Conservation (phyloP, 2,329 filamentous ascomycete genomes). For the Alternaria arborescens region DNA sequence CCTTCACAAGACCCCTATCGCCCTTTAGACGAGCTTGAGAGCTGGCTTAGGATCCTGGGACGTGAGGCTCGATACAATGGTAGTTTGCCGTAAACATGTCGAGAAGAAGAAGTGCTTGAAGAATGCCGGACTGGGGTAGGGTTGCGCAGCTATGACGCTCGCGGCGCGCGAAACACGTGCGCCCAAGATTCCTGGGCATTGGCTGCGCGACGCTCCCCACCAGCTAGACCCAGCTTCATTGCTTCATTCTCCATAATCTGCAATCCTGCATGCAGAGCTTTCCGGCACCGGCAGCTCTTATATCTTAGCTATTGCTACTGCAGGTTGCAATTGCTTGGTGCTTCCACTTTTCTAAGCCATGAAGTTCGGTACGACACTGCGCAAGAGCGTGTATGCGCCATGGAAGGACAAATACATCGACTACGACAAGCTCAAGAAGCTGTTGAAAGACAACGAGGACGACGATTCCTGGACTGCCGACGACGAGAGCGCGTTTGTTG, state of each 20-base stretch:
- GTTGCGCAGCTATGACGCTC: conserved; percentile 16
- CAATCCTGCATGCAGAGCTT: conserved; percentile 21
- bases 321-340: background rate
- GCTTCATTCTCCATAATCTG: background rate
- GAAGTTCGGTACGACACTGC: conserved; percentile 92
- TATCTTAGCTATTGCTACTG: conserved; percentile 3
- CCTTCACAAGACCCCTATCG: rapidly evolving
- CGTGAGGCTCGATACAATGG: rapidly evolving
- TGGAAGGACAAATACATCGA: conserved; percentile 97
- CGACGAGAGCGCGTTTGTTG: conserved; percentile 92
- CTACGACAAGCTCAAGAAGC: conserved; percentile 89
- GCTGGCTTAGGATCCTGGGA: background rate
- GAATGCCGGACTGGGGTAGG: background rate
- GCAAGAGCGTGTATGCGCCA: conserved; percentile 78
- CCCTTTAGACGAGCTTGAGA: rapidly evolving
- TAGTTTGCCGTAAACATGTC: background rate
- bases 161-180: conserved; percentile 12
- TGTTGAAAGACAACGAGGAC: conserved; percentile 75
- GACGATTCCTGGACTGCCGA: conserved; percentile 85
- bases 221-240: conserved; percentile 12
- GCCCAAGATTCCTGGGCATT: conserved; percentile 17
- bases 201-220: conserved; percentile 17
- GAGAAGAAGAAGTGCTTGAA: background rate
- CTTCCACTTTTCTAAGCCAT: conserved; percentile 59
- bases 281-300: conserved; percentile 5